Evolutionary conservation across 2,329 filamentous ascomycete species (phyloP), one percentile per base, ranked within the genome.

Genomic region (Penicillium sp.): DNA sequence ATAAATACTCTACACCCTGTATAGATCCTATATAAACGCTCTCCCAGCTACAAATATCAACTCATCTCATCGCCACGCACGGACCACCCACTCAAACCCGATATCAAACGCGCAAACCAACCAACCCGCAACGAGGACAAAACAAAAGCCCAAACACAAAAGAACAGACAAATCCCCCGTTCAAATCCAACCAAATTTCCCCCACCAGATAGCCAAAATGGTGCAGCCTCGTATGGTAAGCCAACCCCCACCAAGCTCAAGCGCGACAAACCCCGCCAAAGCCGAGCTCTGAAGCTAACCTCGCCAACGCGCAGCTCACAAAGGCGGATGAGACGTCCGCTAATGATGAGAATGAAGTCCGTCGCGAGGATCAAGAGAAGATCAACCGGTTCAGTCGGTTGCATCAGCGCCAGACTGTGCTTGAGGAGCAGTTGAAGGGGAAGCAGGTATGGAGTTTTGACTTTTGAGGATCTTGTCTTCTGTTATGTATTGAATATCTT

Each of bases 341-440:
- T 21, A 84, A 86, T 61, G 89, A 94, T 65, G 94, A 99, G 73
- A 89, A 92, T 68, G 90, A 97, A 77, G 94, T 99, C 58, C 90
- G 94, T 60, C 89, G 93, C 71, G 93, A 97, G 75, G 94, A 99
- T 74, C 94, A 99, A 77, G 93, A 97, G 80, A 96, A 94, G 79
- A 99, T 99, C 85, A 99, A 99, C 79, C 89, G 87, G 64, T 99
- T 99, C 82, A 97, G 93, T 76, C 88, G 92, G 45, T 82, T 99
- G 62, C 94, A 99, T 75, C 91, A 95, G 73, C 89, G 90, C 51
- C 90, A 96, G 74, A 82, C 89, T 35, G 77, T 82, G 3, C 75
- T 97, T 4, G 88, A 95, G 72, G 92, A 95, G 48, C 87, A 94
- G 67, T 78, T 97, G 64, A 89, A 89, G 71, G 75, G 78, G 6